phyloP scores from a whole-genome alignment of 495 filamentous ascomycete genomes.

The Pyronema domesticum region DNA sequence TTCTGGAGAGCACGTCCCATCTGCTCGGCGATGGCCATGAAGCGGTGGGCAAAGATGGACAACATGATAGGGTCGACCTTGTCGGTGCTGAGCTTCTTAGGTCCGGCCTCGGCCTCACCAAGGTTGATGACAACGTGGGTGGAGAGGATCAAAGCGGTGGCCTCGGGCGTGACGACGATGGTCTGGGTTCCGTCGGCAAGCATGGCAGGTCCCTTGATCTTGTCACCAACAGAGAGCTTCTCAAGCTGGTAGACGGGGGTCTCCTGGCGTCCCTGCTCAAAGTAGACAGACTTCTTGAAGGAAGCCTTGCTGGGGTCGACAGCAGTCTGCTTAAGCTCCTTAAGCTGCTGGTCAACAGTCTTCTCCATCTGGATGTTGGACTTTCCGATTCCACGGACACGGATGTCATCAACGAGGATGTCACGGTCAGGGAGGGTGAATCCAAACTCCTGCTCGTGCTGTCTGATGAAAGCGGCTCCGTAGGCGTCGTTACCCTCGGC shows the following conservation, averaged over 20 bases:
- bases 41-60: constrained; percentile 87
- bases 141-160: constrained; percentile 53
- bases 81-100: constrained; percentile 29
- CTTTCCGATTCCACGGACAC: constrained; percentile 73
- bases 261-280: constrained; percentile 54
- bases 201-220: constrained; percentile 70
- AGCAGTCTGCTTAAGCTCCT: constrained; percentile 37
- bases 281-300: constrained; percentile 43
- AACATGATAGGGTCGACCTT: constrained; percentile 75
- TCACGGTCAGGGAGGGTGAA: constrained; percentile 79
- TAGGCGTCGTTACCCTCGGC: constrained; percentile 56
- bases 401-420: constrained; percentile 83
- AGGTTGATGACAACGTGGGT: constrained; percentile 61
- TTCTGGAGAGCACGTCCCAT: constrained; percentile 94
- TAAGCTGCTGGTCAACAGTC: constrained; percentile 63
- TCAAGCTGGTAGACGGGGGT: constrained; percentile 76
- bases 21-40: constrained; percentile 98
- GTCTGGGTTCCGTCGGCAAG: constrained; percentile 92
- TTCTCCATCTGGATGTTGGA: constrained; percentile 63
- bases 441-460: constrained; percentile 87
- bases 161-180: constrained; percentile 71
- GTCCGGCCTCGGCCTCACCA: constrained; percentile 30
- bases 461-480: constrained; percentile 62
- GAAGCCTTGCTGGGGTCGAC: constrained; percentile 38
- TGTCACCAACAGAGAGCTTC: constrained; percentile 56